Base-by-base conservation (phyloP, 805 yeast genomes). In the Ogataea corticis region DNA sequence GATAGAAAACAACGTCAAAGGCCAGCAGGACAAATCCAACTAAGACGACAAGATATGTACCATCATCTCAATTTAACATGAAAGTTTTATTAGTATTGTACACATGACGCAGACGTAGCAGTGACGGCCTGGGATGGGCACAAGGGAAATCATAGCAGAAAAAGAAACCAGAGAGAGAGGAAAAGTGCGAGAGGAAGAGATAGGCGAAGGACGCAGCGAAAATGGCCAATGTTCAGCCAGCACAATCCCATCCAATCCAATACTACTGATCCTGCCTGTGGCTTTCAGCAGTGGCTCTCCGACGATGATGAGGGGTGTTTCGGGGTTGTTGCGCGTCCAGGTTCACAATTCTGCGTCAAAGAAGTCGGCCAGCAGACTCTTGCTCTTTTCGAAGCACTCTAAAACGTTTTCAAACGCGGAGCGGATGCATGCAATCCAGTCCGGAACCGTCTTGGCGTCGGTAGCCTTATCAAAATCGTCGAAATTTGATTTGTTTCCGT, bases 391-490 rank as follows among this genome's bases (percentile, higher is more conserved):
- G 54, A 80, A 82, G 33, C 75, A 82, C 10, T 65, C 68, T 54
- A 76, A 68, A 3, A 83, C 84, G 48, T 70, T 70, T 5, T 61
- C 67, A 50, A 76, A 69, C 7, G 87, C 85, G 52, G 79, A 80
- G 32, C 68, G 62, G 46, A 80, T 77, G 39, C 78, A 73, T 6
- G 53, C 56, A 42, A 70, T 62, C 63, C 70, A 66, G 42, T 59
- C 59, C 21, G 52, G 57, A 13, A 62, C 56, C 28, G 59, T 60
- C 3, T 54, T 55, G n/a, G 73, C 74, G 9, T 60, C 47, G 32
- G 59, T 63, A 27, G 62, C 63, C 9, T 46, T 34, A 19, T 47
- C 57, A 32, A 45, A 50, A 17, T 58, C 61, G 46, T 61, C 68
- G 35, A 55, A 53, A 13, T 50, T 46, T 33, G 52, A 66, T 53